Conservation (phyloP, 2,329 filamentous ascomycete genomes). For the Stachybotrys elegans region DNA sequence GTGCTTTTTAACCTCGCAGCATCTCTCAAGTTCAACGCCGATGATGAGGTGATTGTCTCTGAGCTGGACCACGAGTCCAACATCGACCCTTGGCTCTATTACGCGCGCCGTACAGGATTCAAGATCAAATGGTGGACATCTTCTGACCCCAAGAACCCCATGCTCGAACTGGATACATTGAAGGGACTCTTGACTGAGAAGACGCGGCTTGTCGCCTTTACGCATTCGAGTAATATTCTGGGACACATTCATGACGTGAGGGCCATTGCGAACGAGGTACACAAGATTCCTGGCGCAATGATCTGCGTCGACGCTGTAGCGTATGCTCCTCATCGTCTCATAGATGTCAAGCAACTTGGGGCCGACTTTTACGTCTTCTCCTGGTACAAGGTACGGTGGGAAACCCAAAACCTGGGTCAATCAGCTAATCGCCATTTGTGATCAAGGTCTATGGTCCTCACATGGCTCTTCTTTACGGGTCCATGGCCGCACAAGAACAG, state of each 20-base stretch:
- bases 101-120: slow-evolving; percentile 57
- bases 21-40: slow-evolving; percentile 45
- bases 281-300: slow-evolving; percentile 41
- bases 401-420: background rate
- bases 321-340: slow-evolving; percentile 65
- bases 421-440: background rate
- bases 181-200: slow-evolving; percentile 53
- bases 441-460: slow-evolving; percentile 78
- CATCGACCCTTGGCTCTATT: slow-evolving; percentile 65
- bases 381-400: slow-evolving; percentile 55
- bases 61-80: slow-evolving; percentile 75
- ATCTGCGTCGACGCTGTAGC: slow-evolving; percentile 73
- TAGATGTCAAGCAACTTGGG: slow-evolving; percentile 64
- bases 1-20: slow-evolving; percentile 66
- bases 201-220: slow-evolving; percentile 67
- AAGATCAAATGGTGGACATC: slow-evolving; percentile 65
- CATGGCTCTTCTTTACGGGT: slow-evolving; percentile 65
- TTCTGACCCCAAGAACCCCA: slow-evolving; percentile 41
- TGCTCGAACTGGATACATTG: slow-evolving; percentile 53
- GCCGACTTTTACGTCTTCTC: slow-evolving; percentile 75
- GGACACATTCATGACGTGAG: slow-evolving; percentile 64
- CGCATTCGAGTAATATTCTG: slow-evolving; percentile 69
- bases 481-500: slow-evolving; percentile 46
- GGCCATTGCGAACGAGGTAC: slow-evolving; percentile 49
- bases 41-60: slow-evolving; percentile 66